Evolutionary conservation across 2,329 filamentous ascomycete genomes (phyloP), one percentile per base, ranked within the genome.

Genomic region (Fusarium mangiferae): DNA sequence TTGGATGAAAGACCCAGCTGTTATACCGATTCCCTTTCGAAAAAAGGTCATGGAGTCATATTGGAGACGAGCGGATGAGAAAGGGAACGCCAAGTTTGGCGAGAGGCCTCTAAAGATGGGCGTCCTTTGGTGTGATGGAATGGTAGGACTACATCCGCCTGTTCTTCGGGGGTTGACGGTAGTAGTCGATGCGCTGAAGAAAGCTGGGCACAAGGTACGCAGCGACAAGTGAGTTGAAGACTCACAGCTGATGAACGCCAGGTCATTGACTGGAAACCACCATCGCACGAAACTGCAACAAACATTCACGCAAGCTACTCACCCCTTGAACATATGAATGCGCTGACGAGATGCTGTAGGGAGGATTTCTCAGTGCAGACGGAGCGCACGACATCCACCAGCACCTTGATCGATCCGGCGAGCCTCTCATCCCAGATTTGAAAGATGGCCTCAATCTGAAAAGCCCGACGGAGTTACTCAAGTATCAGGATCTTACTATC

Each of bases 1-100:
- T 0, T 94, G 92, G 92, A 80, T 90, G 4, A 82, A 88, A 71
- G 92, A 94, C 78, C 91, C 92, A 0, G 82, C 90, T 1, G 90
- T 91, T 0, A 81, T 90, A 45, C 90, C 92, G 26, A 83, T 94
- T 2, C 92, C 91, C 1, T 94, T 91, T 88, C 86, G 91, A 6
- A 81, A 86, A 30, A 84, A 88, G 0, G 73, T 85, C 7, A 61
- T 81, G 6, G 80, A 85, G 17, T 78, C 86, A 5, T 83, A 87
- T 26, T 77, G 82, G 20, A 78, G 77, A 7, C 80, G 81, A 3
- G 77, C 74, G 5, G 57, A 70, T 15, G 18, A n/a, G 0, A 33
- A 60, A 12, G 70, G 73, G 0, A 48, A n/a, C 4, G 46, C 38
- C 1, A 70, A 45, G 7, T 14, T 46, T 3, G 20, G n/a, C 1